Conservation (phyloP, 1,284 basidiomycete genomes). For the Ustilago tritici region DNA sequence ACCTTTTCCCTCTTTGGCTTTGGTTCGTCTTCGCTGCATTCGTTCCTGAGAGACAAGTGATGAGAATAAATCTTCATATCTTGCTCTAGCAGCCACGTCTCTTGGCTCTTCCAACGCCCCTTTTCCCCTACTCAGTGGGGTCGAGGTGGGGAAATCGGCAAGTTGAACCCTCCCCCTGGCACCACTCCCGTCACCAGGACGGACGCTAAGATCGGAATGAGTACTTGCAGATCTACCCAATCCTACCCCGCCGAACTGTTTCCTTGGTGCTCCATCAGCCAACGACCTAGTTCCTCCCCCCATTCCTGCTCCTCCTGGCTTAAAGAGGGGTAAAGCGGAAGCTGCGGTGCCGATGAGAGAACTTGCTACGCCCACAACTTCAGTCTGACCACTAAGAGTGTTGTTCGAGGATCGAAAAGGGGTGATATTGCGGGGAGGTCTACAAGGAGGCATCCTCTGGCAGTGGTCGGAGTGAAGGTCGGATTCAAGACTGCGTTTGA, state of each 20-base stretch:
- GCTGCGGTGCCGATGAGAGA: slow-evolving; percentile 3
- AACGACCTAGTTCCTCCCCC: slow-evolving; percentile 8
- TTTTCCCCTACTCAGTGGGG: not conserved
- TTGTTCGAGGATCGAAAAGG: not conserved
- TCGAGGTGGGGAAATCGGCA: slow-evolving; percentile 1
- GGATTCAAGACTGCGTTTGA: slow-evolving; percentile 30
- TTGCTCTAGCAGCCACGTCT: slow-evolving; percentile 13
- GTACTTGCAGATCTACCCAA: slow-evolving; percentile 24
- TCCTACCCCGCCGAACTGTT: slow-evolving; percentile 18
- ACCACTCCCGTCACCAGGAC: slow-evolving; percentile 1
- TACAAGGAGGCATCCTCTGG: slow-evolving; percentile 2
- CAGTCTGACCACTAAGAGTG: not conserved
- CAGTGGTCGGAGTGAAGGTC: slow-evolving; percentile 20
- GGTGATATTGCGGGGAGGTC: not conserved
- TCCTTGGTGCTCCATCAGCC: slow-evolving; percentile 43
- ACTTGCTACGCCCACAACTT: not conserved
- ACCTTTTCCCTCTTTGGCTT: not conserved
- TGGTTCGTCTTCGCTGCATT: not conserved
- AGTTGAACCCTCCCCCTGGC: slow-evolving; percentile 27
- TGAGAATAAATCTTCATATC: slow-evolving; percentile 42
- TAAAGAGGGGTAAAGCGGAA: slow-evolving; percentile 8
- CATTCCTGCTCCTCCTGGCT: not conserved
- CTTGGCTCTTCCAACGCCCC: slow-evolving; percentile 17
- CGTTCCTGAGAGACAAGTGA: slow-evolving; percentile 3
- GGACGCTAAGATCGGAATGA: slow-evolving; percentile 10